phyloP scores from a whole-genome alignment of 2,329 filamentous ascomycete genomes.

The Diplodia scrobiculata region DNA sequence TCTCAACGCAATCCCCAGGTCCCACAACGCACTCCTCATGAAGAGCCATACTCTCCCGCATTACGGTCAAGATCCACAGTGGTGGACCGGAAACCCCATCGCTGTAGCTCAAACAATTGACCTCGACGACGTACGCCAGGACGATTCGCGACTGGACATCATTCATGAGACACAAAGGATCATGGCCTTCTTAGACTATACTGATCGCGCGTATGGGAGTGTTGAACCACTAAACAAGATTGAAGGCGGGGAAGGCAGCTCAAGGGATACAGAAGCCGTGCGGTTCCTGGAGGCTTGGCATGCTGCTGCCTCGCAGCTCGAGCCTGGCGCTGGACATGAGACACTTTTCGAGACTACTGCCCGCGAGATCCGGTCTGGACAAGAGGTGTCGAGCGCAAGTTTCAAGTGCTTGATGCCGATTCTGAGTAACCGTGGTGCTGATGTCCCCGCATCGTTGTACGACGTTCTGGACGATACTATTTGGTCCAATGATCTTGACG shows the following conservation, averaged over 20 bases:
- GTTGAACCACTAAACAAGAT: conserved; percentile 54
- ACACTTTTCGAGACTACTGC: conserved; percentile 53
- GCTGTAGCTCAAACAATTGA: conserved; percentile 53
- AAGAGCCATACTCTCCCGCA: conserved; percentile 35
- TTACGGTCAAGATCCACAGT: conserved; percentile 60
- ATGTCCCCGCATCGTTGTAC: conserved; percentile 52
- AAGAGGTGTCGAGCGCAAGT: background rate
- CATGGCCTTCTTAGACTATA: conserved; percentile 62
- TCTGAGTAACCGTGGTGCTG: conserved; percentile 33
- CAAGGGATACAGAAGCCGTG: conserved; percentile 35
- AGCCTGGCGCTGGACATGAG: conserved; percentile 47
- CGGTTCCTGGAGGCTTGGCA: conserved; percentile 57
- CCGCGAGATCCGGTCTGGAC: conserved; percentile 3
- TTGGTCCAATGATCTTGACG: conserved; percentile 49
- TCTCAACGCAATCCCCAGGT: conserved; percentile 62
- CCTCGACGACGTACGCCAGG: conserved; percentile 42
- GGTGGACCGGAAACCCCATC: conserved; percentile 63
- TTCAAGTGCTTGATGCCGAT: conserved; percentile 40
- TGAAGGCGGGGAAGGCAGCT: conserved; percentile 38
- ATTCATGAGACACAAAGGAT: conserved; percentile 62
- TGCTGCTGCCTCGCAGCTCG: conserved; percentile 48
- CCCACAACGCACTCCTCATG: conserved; percentile 58
- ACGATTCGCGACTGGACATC: conserved; percentile 50
- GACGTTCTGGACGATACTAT: conserved; percentile 57
- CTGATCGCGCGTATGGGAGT: conserved; percentile 62